Conservation (phyloP, 1,284 basidiomycete species). For the Malassezia vespertilionis region DNA sequence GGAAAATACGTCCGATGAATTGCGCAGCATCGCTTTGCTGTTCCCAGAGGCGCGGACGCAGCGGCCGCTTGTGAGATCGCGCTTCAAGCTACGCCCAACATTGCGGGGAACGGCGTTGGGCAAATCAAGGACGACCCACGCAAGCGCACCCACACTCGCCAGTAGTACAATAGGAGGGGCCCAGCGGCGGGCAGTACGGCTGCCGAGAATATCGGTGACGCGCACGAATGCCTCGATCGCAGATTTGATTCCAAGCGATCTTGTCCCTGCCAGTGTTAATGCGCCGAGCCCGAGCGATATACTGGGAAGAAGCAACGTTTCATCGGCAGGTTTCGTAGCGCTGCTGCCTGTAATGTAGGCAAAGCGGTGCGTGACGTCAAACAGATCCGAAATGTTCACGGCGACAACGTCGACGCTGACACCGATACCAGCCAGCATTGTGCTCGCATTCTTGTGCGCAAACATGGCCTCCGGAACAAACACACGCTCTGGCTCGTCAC, state of each 20-base stretch:
- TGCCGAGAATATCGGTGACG: conserved; percentile 59
- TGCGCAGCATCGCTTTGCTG: conserved; percentile 3
- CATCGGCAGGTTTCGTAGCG: conserved; percentile 52
- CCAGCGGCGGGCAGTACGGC: conserved; percentile 75
- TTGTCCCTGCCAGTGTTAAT: conserved; percentile 71
- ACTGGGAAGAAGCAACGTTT: conserved; percentile 24
- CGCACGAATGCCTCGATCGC: conserved; percentile 38
- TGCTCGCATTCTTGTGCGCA: conserved; percentile 52
- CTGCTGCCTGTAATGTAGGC: conserved; percentile 29
- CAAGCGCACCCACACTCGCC: conserved; percentile 60
- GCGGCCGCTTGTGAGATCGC: conserved; percentile 21
- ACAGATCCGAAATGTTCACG: conserved; percentile 60
- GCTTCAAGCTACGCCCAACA: conserved; percentile 35
- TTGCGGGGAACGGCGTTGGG: conserved; percentile 84
- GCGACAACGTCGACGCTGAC: conserved; percentile 36
- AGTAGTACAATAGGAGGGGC: conserved; percentile 72
- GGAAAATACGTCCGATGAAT: conserved; percentile 52
- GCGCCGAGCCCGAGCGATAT: conserved; percentile 55
- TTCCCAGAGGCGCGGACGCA: conserved; percentile 1
- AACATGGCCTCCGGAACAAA: conserved; percentile 98
- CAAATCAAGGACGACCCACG: conserved; percentile 76
- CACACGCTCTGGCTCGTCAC: conserved; percentile 52
- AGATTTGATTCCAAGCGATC: conserved; percentile 57
- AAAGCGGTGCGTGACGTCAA: conserved; percentile 65
- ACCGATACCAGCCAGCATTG: conserved; percentile 46